A percentile compares a stretch with the other conserved stretches of the same genome.
phyloP scores from a whole-genome alignment of 2,329 filamentous ascomycete species.

The Albifimbria verrucaria region DNA sequence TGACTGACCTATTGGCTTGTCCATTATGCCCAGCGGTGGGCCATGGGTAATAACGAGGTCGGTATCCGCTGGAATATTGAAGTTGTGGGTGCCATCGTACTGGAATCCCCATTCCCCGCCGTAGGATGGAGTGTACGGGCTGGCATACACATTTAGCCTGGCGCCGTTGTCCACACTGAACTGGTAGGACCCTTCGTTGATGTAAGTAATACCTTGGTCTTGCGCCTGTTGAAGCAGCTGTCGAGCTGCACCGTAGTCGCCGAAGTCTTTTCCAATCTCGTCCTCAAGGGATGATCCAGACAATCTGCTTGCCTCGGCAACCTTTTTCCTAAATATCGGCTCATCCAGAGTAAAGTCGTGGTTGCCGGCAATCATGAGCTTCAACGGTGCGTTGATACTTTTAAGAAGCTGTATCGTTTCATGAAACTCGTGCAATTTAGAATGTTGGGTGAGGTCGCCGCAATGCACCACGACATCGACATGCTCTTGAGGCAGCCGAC shows the following conservation, averaged over 20 bases:
- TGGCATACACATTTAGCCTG: conserved; percentile 38
- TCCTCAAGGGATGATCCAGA: conserved; percentile 3
- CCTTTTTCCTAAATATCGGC: conserved; percentile 27
- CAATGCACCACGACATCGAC: too few species aligned
- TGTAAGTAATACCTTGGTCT: conserved; percentile 30
- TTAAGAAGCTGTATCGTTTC: conserved; percentile 34
- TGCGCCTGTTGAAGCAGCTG: conserved; percentile 20
- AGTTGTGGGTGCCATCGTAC: conserved; percentile 30
- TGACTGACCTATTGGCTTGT: conserved; percentile 25
- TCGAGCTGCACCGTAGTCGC: conserved; percentile 30
- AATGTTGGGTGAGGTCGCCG: conserved; percentile 44
- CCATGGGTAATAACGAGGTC: conserved; percentile 33
- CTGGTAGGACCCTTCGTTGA: conserved; percentile 38
- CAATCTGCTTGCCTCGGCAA: conserved; percentile 13
- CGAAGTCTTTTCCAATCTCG: conserved; percentile 27
- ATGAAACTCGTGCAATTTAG: conserved; percentile 36
- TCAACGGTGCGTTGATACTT: conserved; percentile 38
- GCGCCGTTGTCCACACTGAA: conserved; percentile 40
- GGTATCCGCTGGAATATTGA: conserved; percentile 17
- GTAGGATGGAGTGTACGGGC: conserved; percentile 39
- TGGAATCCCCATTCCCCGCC: conserved; percentile 41
- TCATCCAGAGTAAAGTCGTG: conserved; percentile 44
- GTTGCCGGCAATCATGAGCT: conserved; percentile 49
- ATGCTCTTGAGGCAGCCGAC: too few species aligned
- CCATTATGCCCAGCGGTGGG: conserved; percentile 37